Evolutionary conservation across 2,329 filamentous ascomycete genomes (phyloP).

Genomic region (Malbranchea zuffiana): DNA sequence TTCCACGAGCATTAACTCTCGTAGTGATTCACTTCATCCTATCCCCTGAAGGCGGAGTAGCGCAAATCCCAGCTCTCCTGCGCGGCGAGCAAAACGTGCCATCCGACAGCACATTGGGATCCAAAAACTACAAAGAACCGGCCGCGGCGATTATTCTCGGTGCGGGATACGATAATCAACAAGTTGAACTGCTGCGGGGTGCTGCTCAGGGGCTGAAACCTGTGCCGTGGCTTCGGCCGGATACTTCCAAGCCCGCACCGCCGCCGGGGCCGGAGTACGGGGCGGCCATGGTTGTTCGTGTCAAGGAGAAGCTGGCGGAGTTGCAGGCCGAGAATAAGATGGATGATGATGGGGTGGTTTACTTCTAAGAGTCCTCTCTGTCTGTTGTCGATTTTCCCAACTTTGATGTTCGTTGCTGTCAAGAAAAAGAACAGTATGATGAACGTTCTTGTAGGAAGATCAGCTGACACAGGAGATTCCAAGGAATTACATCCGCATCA

Average conservation of each 20-base stretch:
- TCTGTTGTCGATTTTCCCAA: too few relatives aligned
- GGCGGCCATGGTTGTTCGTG: too few relatives aligned
- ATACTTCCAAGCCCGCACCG: conserved; percentile 16
- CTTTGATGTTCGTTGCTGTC: too few relatives aligned
- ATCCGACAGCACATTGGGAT: conserved; percentile 15
- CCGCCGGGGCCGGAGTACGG: conserved; percentile 18
- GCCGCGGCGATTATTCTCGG: conserved; percentile 17
- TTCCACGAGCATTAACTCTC: too few relatives aligned
- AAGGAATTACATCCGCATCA: too few relatives aligned
- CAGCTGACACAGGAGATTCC: too few relatives aligned
- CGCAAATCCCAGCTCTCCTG: conserved; percentile 17
- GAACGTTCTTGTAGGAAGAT: too few relatives aligned
- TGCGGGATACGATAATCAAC: conserved; percentile 17
- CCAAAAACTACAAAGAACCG: conserved; percentile 16
- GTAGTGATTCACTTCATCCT: conserved; percentile 21
- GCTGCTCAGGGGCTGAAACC: conserved; percentile 13
- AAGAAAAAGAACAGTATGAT: too few relatives aligned
- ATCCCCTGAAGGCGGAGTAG: conserved; percentile 12
- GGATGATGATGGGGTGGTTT: too few relatives aligned
- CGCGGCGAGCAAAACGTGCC: conserved; percentile 12
- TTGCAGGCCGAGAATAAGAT: too few relatives aligned
- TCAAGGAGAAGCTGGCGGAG: too few relatives aligned
- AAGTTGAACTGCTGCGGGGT: conserved; percentile 12
- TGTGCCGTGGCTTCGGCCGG: conserved; percentile 19
- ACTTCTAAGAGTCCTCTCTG: too few relatives aligned